Conservation (phyloP, 2,329 filamentous ascomycete genomes). For the Xylariales sp. region DNA sequence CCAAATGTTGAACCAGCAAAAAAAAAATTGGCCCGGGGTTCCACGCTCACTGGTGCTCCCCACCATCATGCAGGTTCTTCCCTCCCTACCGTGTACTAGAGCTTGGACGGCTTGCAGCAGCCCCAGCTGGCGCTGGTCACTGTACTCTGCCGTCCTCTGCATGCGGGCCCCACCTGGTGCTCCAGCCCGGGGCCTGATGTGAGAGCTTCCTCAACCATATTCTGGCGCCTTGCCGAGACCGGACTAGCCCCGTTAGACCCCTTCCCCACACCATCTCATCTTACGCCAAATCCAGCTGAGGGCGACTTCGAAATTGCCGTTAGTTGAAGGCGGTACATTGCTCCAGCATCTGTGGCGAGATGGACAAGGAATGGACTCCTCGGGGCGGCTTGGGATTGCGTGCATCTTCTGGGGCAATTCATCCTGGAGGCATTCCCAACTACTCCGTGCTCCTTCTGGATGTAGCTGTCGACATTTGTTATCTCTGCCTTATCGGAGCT, state of each 20-base stretch:
- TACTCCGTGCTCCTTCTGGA: no score
- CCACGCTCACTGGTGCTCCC: not conserved
- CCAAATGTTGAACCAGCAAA: conserved; percentile 13
- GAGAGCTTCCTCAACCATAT: conserved; percentile 38
- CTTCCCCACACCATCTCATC: conserved; percentile 20
- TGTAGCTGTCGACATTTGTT: no score
- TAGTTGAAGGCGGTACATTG: no score
- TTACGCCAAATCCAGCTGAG: conserved; percentile 2
- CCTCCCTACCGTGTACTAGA: not conserved
- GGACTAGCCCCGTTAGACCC: conserved; percentile 17
- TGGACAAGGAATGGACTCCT: no score
- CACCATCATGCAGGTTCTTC: conserved; percentile 6
- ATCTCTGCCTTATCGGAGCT: no score
- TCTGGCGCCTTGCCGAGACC: conserved; percentile 22
- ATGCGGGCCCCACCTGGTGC: not conserved
- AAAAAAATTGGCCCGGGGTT: conserved; percentile 8
- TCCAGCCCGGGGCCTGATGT: no score
- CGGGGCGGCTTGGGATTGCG: no score
- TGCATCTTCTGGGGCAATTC: no score
- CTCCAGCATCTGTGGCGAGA: no score
- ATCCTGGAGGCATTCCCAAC: no score
- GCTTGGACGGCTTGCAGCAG: not conserved
- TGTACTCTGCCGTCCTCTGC: no score
- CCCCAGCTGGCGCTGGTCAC: not conserved
- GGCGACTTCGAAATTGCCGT: no score